These are phyloP conservation scores for Tubosaeta brunneosetosa DNA, from an alignment of 768 basidiomycete genomes.

Conservation along the genomic window DNA sequence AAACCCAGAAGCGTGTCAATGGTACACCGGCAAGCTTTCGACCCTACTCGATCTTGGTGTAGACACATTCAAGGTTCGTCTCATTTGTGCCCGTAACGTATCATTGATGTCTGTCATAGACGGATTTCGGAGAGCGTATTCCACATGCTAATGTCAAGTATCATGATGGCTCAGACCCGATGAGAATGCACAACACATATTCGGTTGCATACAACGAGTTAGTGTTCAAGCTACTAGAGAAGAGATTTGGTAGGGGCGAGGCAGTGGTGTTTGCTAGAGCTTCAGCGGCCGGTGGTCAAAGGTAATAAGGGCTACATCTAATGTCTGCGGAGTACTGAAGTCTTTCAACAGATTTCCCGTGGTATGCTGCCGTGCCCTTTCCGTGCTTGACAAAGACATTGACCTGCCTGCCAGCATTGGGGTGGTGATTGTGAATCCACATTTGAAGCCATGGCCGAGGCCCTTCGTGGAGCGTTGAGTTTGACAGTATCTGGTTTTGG, in stretches of 20 bases:
- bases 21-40: slow-evolving; percentile 43
- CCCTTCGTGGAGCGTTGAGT: slow-evolving; percentile 61
- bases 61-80: slow-evolving; percentile 47
- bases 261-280: slow-evolving; percentile 69
- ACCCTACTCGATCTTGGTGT: slow-evolving; percentile 44
- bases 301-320: slow-evolving; percentile 29
- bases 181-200: slow-evolving; percentile 70
- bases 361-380: slow-evolving; percentile 1
- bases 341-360: slow-evolving; percentile 13
- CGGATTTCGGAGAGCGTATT: slow-evolving; percentile 75
- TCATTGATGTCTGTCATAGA: slow-evolving; percentile 34
- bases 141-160: slow-evolving; percentile 60
- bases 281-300: slow-evolving; percentile 65
- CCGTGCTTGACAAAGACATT: neutral
- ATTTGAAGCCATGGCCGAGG: slow-evolving; percentile 76
- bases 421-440: slow-evolving; percentile 75
- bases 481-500: slow-evolving; percentile 66
- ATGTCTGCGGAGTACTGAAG: neutral
- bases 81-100: neutral
- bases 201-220: slow-evolving; percentile 65
- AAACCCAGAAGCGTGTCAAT: slow-evolving; percentile 46
- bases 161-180: slow-evolving; percentile 64
- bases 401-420: slow-evolving; percentile 48
- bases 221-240: slow-evolving; percentile 58
- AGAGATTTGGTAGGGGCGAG: slow-evolving; percentile 56